Evolutionary conservation across 1,284 basidiomycete species (phyloP).

Genomic region (Cutaneotrichosporon cyanovorans): DNA sequence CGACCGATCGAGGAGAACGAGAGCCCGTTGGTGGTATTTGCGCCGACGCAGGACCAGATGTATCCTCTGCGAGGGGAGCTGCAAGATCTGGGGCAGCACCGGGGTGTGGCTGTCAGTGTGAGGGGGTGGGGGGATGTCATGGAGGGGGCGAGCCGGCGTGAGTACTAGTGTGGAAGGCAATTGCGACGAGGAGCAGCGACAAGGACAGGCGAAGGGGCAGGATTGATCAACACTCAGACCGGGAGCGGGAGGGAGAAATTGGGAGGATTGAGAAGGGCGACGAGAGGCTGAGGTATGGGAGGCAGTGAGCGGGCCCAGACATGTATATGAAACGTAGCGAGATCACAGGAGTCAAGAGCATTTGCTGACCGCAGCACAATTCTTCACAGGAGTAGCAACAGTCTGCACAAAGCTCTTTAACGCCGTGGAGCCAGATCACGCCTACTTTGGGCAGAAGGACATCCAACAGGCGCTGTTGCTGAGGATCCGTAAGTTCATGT

Average conservation of each 20-base stretch:
- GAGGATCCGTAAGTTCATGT: constrained; percentile 51
- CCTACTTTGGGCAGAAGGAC: constrained; percentile 98
- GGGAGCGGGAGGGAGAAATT: no score
- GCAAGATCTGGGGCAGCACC: constrained; percentile 66
- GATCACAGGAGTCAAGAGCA: no score
- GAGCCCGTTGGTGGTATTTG: constrained; percentile 64
- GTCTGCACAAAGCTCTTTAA: constrained; percentile 95
- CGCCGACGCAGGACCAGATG: constrained; percentile 70
- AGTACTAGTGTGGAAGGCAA: no score
- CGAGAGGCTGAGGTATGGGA: no score
- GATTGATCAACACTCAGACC: no score
- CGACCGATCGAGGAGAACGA: constrained; percentile 7
- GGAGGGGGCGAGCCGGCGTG: constrained; percentile 44
- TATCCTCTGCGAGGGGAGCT: constrained; percentile 73
- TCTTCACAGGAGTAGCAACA: constrained; percentile 93
- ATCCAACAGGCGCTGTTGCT: constrained; percentile 91
- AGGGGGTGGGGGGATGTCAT: constrained; percentile 62
- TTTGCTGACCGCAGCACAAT: constrained; percentile 61
- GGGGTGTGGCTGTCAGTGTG: constrained; percentile 85
- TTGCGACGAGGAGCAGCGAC: no score
- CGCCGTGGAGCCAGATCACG: constrained; percentile 78
- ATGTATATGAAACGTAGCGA: no score
- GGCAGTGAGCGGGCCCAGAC: no score
- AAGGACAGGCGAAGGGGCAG: no score
- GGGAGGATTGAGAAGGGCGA: no score